Conservation (phyloP, 106 monocot species). For the Apostasia ramifera region DNA sequence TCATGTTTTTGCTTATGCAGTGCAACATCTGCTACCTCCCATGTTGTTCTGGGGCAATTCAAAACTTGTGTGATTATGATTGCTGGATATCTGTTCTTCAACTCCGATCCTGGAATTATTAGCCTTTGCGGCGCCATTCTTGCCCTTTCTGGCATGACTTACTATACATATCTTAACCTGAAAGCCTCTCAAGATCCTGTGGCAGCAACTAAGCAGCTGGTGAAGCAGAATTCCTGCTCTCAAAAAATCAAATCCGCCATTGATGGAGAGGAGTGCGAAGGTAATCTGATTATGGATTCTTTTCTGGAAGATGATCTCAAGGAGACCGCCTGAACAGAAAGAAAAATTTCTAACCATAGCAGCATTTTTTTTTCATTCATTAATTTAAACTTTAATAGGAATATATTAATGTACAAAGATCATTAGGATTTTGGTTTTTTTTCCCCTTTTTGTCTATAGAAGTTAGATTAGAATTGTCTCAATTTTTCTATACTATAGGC, state of each 20-base stretch:
- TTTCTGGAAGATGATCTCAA: background rate
- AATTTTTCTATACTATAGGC: too few relatives aligned
- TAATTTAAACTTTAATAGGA: too few relatives aligned
- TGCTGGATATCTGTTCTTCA: constrained; percentile 70
- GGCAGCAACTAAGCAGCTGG: constrained; percentile 16
- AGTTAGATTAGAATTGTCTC: too few relatives aligned
- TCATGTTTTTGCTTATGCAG: constrained; percentile 20
- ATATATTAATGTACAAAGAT: too few relatives aligned
- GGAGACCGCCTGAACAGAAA: background rate
- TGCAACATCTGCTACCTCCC: constrained; percentile 89
- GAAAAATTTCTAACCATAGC: too few relatives aligned
- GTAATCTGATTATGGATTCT: background rate
- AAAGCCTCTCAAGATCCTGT: constrained; percentile 25
- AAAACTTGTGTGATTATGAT: constrained; percentile 95
- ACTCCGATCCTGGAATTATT: constrained; percentile 59
- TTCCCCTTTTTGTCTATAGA: too few relatives aligned
- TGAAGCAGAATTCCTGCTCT: constrained; percentile 19
- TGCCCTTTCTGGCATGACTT: constrained; percentile 77
- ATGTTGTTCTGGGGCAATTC: constrained; percentile 95
- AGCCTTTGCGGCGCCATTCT: constrained; percentile 68
- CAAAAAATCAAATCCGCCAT: constrained; percentile 12
- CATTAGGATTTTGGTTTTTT: too few relatives aligned
- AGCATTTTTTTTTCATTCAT: too few relatives aligned
- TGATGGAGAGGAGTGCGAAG: background rate
- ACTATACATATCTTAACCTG: constrained; percentile 77